phyloP scores from a whole-genome alignment of 495 filamentous ascomycete genomes.

The Wilcoxina mikolae region DNA sequence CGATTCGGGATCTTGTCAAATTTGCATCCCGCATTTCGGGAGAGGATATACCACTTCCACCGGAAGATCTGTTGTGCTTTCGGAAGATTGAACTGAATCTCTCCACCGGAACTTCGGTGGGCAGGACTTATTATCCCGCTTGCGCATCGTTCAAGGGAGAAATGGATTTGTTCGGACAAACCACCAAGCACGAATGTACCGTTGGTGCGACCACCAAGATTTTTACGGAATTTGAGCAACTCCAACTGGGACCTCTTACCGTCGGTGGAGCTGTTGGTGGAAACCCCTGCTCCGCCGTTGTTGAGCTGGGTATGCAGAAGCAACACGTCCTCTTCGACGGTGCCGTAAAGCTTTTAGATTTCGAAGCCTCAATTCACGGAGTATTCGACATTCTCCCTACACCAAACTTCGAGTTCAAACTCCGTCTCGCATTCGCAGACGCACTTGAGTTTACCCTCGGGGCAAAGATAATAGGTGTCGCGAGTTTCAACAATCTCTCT shows the following conservation, averaged over 20 bases:
- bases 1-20: slow-evolving; percentile 12
- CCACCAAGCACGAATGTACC: slow-evolving; percentile 12
- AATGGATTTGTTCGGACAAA: slow-evolving; percentile 12
- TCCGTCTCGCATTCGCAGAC: slow-evolving; percentile 14
- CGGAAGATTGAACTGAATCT: slow-evolving; percentile 13
- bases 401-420: slow-evolving; percentile 11
- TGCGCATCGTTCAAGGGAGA: slow-evolving; percentile 12
- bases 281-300: slow-evolving; percentile 3
- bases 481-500: slow-evolving; percentile 8
- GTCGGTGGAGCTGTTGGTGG: slow-evolving; percentile 7
- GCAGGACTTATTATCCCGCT: slow-evolving; percentile 17
- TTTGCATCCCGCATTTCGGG: slow-evolving; percentile 13
- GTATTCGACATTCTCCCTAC: slow-evolving; percentile 14
- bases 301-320: slow-evolving; percentile 14
- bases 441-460: slow-evolving; percentile 10
- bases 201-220: slow-evolving; percentile 12
- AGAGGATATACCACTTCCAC: slow-evolving; percentile 11
- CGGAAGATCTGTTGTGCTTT: slow-evolving; percentile 13
- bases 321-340: slow-evolving; percentile 19
- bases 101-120: slow-evolving; percentile 15
- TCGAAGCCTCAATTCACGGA: slow-evolving; percentile 13
- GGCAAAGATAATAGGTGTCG: slow-evolving; percentile 8
- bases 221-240: slow-evolving; percentile 10
- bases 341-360: slow-evolving; percentile 8
- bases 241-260: slow-evolving; percentile 13